These are phyloP conservation scores for Populus tomentosa DNA, from an alignment of 441 rosid species.

Conservation along the genomic window DNA sequence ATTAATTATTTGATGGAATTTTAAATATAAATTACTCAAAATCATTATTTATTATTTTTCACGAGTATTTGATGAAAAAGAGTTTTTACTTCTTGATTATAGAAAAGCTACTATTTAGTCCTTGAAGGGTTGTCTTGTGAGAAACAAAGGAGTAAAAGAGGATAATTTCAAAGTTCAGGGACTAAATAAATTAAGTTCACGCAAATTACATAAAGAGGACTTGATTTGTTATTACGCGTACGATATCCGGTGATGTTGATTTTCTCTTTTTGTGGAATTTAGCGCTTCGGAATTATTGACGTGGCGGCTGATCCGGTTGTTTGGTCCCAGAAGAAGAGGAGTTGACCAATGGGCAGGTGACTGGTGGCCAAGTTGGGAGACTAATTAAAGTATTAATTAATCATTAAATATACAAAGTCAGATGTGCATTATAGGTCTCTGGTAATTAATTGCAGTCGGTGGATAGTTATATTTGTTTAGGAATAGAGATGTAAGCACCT, in stretches of 20 bases:
- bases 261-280: neutral
- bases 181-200: neutral
- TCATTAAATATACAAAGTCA: neutral
- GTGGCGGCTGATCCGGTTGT: slow-evolving; percentile 1
- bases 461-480: neutral
- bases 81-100: no score
- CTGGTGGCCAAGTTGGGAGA: neutral
- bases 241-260: slow-evolving; percentile 18
- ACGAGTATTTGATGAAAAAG: no score
- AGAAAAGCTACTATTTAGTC: neutral
- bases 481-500: neutral
- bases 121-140: no score
- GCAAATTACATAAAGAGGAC: neutral
- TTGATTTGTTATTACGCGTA: slow-evolving; percentile 24
- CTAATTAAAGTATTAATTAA: neutral
- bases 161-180: neutral
- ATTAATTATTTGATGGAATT: no score
- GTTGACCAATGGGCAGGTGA: neutral
- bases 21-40: no score
- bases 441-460: neutral
- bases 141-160: no score
- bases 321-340: neutral
- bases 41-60: no score
- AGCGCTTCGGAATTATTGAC: neutral
- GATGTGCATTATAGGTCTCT: neutral